Conservation (phyloP, 495 filamentous ascomycete species). For the Neurospora sublineolata region DNA sequence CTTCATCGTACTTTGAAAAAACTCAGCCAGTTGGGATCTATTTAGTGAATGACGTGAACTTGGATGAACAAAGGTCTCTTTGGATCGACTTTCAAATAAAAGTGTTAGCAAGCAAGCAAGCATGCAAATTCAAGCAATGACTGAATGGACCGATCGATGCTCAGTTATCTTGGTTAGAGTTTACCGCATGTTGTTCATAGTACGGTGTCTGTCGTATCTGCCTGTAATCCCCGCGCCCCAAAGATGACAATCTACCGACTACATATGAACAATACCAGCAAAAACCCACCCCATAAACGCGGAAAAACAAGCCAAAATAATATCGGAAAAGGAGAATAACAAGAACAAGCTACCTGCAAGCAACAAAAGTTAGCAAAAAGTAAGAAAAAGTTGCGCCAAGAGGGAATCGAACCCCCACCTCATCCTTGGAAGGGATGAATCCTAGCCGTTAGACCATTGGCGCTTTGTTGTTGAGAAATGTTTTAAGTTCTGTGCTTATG, state of each 20-base stretch:
- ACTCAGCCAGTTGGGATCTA: background rate
- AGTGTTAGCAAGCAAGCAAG: too few relatives aligned
- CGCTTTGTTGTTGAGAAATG: background rate
- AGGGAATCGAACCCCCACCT: background rate
- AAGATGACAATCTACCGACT: too few relatives aligned
- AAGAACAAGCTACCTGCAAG: background rate
- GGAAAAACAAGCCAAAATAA: too few relatives aligned
- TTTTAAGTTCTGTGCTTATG: rapidly evolving
- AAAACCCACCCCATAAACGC: too few relatives aligned
- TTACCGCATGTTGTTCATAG: too few relatives aligned
- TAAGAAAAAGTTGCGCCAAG: background rate
- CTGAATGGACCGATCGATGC: background rate
- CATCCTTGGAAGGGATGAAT: background rate
- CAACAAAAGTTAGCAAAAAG: background rate
- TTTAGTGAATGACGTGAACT: background rate
- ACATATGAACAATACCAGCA: too few relatives aligned
- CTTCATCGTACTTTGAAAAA: background rate
- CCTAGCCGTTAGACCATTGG: background rate
- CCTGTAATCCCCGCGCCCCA: too few relatives aligned
- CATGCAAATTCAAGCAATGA: background rate
- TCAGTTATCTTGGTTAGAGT: too few relatives aligned
- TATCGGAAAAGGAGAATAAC: background rate
- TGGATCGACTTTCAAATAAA: too few relatives aligned
- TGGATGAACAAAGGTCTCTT: background rate
- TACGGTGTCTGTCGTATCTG: too few relatives aligned